Conservation (phyloP, 257 asterid species). For the Cruciata laevipes region DNA sequence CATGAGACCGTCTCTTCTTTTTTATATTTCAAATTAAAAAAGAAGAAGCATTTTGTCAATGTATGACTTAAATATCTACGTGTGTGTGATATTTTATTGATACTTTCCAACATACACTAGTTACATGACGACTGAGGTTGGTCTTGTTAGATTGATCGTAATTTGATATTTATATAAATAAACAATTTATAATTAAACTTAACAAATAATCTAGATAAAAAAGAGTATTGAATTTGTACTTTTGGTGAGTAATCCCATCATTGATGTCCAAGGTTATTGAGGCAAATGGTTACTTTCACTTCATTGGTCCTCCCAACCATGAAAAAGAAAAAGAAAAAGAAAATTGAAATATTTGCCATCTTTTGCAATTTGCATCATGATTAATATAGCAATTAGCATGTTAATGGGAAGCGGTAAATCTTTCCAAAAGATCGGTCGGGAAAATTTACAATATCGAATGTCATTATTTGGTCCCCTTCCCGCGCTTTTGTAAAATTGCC, state of each 20-base stretch:
- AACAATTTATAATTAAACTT: too few species aligned
- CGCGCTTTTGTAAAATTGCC: not conserved
- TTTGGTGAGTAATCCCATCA: constrained; percentile 9
- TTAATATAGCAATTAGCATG: not conserved
- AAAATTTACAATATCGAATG: not conserved
- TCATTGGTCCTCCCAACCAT: not conserved
- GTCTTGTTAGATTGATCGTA: too few species aligned
- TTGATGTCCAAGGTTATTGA: not conserved
- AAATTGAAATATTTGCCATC: not conserved
- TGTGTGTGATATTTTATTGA: too few species aligned
- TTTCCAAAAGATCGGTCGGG: not conserved
- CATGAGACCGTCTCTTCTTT: too few species aligned
- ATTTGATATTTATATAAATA: too few species aligned
- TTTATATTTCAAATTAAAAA: too few species aligned
- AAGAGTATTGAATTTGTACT: too few species aligned
- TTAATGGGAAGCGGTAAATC: not conserved
- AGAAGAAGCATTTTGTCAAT: too few species aligned
- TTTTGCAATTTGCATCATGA: not conserved
- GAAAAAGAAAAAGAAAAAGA: not conserved
- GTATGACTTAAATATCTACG: too few species aligned
- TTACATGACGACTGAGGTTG: too few species aligned
- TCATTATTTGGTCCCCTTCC: not conserved
- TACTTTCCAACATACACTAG: too few species aligned
- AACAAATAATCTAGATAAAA: not conserved
- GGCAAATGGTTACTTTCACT: not conserved